Evolutionary conservation across 352 stramenopile species (phyloP).

Genomic region (Phytophthora cactorum): DNA sequence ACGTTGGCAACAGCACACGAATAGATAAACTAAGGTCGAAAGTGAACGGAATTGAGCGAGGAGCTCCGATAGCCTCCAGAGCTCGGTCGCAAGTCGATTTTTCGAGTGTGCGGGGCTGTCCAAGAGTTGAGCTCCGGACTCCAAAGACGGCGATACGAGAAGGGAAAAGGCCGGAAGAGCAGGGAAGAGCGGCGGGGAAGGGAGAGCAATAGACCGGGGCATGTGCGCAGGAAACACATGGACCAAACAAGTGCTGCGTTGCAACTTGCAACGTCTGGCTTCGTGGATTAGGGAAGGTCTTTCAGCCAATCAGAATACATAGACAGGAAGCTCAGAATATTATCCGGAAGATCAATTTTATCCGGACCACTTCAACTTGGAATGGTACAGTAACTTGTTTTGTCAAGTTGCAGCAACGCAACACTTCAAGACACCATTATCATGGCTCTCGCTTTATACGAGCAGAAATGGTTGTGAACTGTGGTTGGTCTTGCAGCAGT

Average conservation of each 20-base stretch:
- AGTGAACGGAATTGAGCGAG: conserved; percentile 11
- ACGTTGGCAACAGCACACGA: not conserved
- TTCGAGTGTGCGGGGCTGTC: conserved; percentile 14
- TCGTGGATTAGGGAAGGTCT: conserved; percentile 8
- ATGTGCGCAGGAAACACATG: conserved; percentile 26
- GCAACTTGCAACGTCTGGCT: conserved; percentile 24
- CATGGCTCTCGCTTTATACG: too few relatives aligned
- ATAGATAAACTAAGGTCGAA: conserved; percentile 1
- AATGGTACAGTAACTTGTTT: not conserved
- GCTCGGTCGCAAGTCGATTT: conserved; percentile 20
- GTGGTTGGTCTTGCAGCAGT: conserved; percentile 41
- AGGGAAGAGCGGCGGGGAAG: conserved; percentile 31
- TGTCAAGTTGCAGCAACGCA: not conserved
- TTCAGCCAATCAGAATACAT: conserved; percentile 12
- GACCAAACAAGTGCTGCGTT: conserved; percentile 12
- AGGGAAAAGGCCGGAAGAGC: conserved; percentile 26
- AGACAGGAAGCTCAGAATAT: conserved; percentile 1
- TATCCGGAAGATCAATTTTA: conserved; percentile 13
- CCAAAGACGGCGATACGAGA: conserved; percentile 27
- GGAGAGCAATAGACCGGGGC: conserved; percentile 12
- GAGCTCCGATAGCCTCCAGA: conserved; percentile 2
- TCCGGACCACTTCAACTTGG: conserved; percentile 25
- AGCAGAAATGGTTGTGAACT: not conserved
- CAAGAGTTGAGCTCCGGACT: conserved; percentile 8
- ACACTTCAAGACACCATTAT: not conserved